Base-by-base conservation (phyloP, 1,284 basidiomycete genomes). In the Malassezia slooffiae region DNA sequence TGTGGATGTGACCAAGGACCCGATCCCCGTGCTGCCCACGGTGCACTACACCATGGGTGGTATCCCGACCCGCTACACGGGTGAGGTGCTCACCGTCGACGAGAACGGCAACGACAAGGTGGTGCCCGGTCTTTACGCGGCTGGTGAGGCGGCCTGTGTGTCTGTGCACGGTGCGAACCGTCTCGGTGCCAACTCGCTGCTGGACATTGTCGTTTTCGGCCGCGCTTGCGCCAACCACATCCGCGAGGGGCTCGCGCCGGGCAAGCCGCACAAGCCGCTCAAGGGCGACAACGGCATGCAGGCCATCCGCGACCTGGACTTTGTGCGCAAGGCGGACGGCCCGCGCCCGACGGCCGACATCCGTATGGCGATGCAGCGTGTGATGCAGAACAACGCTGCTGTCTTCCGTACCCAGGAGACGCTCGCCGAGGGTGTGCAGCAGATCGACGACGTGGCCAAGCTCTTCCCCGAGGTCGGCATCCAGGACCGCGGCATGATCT, bases 151-250 rank as follows among this genome's bases (percentile, higher is more conserved):
- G 50, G 93, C 93, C 23, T 96, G 88, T 70, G 93, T 97, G 33
- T 97, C 93, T 16, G 93, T 99, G 16, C 93, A 99, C 71, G 93
- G 93, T 62, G 93, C 93, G 52, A 99, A 99, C 77, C 88, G 93
- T 75, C 83, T 99, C 47, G 93, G 93, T 61, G 93, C 93, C 71
- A 97, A 99, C 78, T 97, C 93, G 38, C 80, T 99, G 32, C 78
- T 97, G 55, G 93, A 97, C 72, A 95, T 97, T 67, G 93, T 97
- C 71, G 93, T 97, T 61, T 99, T 95, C 68, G 93, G 93, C 62
- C 88, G 93, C 72, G 93, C 93, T 16, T 91, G 86, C 68, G 93
- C 93, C 39, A 86, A 93, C 74, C 93, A 97, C 75, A 97, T 97
- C 72, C 82, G 80, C 68, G 88, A 95, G 59, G 96, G 78, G 43